Conservation (phyloP, 306 rosid genomes). For the Sicyos edulis region DNA sequence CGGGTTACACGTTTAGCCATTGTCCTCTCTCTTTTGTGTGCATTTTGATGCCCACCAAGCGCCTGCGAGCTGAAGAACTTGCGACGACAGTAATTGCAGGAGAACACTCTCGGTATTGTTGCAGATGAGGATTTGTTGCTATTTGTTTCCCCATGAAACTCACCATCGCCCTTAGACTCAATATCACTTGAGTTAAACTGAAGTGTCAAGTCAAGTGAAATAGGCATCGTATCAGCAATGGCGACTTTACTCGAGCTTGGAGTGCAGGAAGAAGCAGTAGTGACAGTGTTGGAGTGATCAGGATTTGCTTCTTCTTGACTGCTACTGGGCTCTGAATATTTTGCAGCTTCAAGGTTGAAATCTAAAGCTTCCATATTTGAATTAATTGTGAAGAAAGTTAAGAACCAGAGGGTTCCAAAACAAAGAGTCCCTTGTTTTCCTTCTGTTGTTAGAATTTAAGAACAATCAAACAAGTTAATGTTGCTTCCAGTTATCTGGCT, state of each 20-base stretch:
- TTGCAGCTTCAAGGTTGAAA: constrained; percentile 53
- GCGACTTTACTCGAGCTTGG: constrained; percentile 29
- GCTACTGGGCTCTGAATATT: constrained; percentile 37
- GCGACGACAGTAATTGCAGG: constrained; percentile 85
- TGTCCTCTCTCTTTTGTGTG: constrained; percentile 86
- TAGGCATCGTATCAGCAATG: constrained; percentile 31
- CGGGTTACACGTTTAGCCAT: constrained; percentile 80
- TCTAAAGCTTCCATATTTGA: constrained; percentile 45
- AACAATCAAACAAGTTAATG: constrained; percentile 12
- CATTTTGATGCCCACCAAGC: constrained; percentile 88
- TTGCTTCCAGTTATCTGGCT: neutral
- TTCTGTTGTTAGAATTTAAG: constrained; percentile 11
- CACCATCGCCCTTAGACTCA: constrained; percentile 39
- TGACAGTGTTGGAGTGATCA: constrained; percentile 42
- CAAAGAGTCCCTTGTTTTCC: neutral
- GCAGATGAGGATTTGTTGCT: constrained; percentile 31
- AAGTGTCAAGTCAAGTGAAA: constrained; percentile 64
- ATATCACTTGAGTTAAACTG: constrained; percentile 39
- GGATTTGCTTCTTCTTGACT: constrained; percentile 46
- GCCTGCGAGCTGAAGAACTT: constrained; percentile 95
- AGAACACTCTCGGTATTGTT: constrained; percentile 58
- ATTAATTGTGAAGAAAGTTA: neutral
- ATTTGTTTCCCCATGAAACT: constrained; percentile 34
- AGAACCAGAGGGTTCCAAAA: constrained; percentile 9
- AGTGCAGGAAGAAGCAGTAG: constrained; percentile 44